A percentile compares a stretch with the other conserved stretches of the same genome.
Conservation (phyloP, 108 stramenopile species). For the Schizochytrium sp. region DNA sequence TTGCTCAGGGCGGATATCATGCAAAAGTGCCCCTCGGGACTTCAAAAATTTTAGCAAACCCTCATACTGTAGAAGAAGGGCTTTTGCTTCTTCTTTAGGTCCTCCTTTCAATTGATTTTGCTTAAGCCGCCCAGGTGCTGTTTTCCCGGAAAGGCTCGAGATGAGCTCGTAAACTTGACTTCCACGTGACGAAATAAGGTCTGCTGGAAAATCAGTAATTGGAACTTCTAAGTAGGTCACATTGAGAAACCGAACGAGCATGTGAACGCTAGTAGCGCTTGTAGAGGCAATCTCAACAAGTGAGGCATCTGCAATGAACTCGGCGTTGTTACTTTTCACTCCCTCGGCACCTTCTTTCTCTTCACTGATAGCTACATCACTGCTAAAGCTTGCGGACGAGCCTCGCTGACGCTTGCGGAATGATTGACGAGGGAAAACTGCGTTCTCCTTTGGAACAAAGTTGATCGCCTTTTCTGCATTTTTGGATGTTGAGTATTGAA, state of each 20-base stretch:
- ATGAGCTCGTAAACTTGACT: constrained; percentile 49
- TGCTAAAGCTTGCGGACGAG: background rate
- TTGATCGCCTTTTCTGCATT: background rate
- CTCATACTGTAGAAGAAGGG: constrained; percentile 27
- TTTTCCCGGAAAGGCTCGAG: constrained; percentile 1
- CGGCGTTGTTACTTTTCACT: no score
- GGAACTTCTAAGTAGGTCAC: background rate
- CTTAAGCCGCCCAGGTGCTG: constrained; percentile 55
- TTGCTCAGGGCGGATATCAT: constrained; percentile 60
- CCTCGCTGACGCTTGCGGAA: background rate
- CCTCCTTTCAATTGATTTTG: background rate
- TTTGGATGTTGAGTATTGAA: background rate
- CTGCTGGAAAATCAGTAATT: constrained; percentile 40
- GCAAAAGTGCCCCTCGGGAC: constrained; percentile 44
- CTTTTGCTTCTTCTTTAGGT: constrained; percentile 67
- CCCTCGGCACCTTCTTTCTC: background rate
- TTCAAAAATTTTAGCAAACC: constrained; percentile 63
- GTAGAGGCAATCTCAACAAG: constrained; percentile 42
- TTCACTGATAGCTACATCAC: background rate
- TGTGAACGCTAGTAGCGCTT: constrained; percentile 3
- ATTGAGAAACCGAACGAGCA: constrained; percentile 27
- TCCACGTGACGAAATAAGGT: constrained; percentile 28
- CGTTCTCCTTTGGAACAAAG: background rate
- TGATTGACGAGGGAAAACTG: background rate
- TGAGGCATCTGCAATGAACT: constrained; percentile 27